Evolutionary conservation across 225 moss, liverwort and hornwort genomes (phyloP).

Genomic region (Thuidium tamariscinum): DNA sequence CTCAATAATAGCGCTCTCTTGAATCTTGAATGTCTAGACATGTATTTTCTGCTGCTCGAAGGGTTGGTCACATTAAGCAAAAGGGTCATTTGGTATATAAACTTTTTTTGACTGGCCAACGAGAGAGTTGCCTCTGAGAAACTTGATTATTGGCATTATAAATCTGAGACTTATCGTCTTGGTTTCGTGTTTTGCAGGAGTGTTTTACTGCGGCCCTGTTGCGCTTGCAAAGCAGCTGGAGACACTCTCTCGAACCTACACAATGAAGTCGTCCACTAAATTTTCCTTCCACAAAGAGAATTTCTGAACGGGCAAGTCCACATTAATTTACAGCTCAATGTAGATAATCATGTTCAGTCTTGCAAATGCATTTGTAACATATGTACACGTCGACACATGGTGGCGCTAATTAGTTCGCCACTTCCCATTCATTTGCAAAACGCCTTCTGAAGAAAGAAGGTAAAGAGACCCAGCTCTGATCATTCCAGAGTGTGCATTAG

Average conservation of each 20-base stretch:
- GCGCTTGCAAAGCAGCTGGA: conserved; percentile 76
- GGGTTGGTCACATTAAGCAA: not conserved
- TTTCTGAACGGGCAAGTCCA: conserved; percentile 24
- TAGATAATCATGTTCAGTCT: not conserved
- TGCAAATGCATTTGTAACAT: conserved; percentile 9
- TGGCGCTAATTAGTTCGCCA: not conserved
- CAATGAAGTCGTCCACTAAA: conserved; percentile 71
- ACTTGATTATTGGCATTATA: not conserved
- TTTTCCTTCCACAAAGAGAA: conserved; percentile 99
- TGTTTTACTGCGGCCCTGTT: conserved; percentile 90
- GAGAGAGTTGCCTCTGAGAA: not conserved
- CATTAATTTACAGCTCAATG: not conserved
- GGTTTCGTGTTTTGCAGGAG: conserved; percentile 39
- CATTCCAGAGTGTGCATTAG: not conserved
- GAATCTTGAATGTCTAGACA: not conserved
- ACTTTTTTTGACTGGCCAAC: not conserved
- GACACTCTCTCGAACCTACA: conserved; percentile 52
- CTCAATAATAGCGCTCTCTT: not conserved
- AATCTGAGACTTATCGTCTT: not conserved
- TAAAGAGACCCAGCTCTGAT: not conserved
- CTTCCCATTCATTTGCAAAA: not conserved
- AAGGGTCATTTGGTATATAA: not conserved
- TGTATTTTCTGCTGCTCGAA: not conserved
- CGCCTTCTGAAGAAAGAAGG: not conserved
- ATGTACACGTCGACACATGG: not conserved